A percentile compares a stretch with the other conserved stretches of the same genome.
Evolutionary conservation across 148 eudicot species (phyloP).

Genomic region (Euryodendron excelsum): DNA sequence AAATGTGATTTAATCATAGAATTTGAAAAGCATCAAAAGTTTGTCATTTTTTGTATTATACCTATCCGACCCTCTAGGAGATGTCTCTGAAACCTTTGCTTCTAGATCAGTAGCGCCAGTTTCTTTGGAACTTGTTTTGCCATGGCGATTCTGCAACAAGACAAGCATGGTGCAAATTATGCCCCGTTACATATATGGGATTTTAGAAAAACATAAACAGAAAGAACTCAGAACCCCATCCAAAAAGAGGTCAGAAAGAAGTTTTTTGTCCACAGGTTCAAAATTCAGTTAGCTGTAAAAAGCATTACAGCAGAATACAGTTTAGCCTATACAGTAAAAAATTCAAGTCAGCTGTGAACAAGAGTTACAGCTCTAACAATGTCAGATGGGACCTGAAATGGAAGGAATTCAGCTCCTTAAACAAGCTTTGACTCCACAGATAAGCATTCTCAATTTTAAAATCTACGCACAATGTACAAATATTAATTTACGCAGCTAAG

Average conservation of each 20-base stretch:
- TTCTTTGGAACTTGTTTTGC: slow-evolving; percentile 55
- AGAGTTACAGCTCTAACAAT: too few species aligned
- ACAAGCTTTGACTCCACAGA: too few species aligned
- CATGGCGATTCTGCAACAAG: slow-evolving; percentile 66
- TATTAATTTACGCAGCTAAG: too few species aligned
- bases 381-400: too few species aligned
- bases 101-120: slow-evolving; percentile 27
- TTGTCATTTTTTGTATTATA: neutral
- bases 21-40: neutral
- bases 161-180: slow-evolving; percentile 6
- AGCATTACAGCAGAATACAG: neutral
- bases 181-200: neutral
- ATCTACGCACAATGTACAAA: too few species aligned
- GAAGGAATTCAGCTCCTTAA: too few species aligned
- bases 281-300: neutral
- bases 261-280: neutral
- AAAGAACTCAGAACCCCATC: neutral
- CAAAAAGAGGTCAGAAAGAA: neutral
- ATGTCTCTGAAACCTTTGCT: slow-evolving; percentile 29
- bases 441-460: too few species aligned
- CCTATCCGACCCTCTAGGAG: slow-evolving; percentile 42
- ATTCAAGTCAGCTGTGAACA: neutral
- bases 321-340: neutral
- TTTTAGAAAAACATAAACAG: neutral
- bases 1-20: neutral